Evolutionary conservation across 2,329 filamentous ascomycete species (phyloP), one percentile per base, ranked within the genome.

Genomic region (Cercospora berteroae): DNA sequence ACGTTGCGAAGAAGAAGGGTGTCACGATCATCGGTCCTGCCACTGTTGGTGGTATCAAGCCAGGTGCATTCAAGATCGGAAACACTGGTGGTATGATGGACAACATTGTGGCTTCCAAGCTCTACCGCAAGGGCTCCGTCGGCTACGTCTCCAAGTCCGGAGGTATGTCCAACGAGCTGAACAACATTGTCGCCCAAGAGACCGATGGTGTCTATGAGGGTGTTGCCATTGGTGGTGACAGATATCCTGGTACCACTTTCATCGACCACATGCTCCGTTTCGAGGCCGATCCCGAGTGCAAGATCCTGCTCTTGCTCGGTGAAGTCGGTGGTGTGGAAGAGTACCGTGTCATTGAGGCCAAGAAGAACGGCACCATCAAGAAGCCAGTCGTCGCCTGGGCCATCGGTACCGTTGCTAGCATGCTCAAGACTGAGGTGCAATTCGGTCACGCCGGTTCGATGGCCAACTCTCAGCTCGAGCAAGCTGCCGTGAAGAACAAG

Each of bases 81-180:
- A 99, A 99, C 88, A 99, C 95, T 77, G 95, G 95, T 88, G 95
- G 95, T 83, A 99, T 99, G 95, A 99, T 99, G 95, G 95, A 99
- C 88, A 99, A 99, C 89, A 99, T 99, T 78, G 95, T 99, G 72
- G 93, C 95, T 76, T 98, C 95, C 81, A 99, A 99, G 90, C 92
- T 99, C 70, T 99, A 99, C 90, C 94, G 95, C 83, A 95, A 95
- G 85, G 95, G 95, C 77, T 98, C 95, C 76, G 94, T 99, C 74
- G 95, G 93, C 77, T 99, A 99, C 83, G 95, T 99, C 83, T 98
- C 94, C 87, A 99, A 99, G 88, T 99, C 95, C 67, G 95, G 95
- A 80, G 95, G 95, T 85, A 99, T 99, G 95, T 98, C 95, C 83
- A 99, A 99, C 88, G 95, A 99, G 87, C 85, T 99, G 79, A 99